Conservation (phyloP, 306 rosid species). For the Vigna angularis region DNA sequence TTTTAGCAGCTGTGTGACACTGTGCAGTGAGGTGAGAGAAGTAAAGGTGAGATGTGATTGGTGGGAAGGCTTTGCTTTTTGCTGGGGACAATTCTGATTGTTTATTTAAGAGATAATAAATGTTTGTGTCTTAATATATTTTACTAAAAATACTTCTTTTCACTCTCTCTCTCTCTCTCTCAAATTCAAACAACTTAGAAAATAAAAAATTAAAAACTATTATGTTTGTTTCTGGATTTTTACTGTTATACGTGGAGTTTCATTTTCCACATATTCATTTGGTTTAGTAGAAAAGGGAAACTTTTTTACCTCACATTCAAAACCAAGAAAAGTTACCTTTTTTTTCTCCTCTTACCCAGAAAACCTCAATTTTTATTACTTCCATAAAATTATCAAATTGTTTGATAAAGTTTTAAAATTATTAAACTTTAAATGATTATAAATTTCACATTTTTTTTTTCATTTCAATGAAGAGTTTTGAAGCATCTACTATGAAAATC, state of each 20-base stretch:
- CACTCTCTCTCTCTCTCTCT: neutral
- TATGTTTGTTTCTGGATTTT: neutral
- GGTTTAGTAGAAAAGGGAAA: constrained; percentile 17
- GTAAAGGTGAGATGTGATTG: constrained; percentile 66
- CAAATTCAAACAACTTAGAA: constrained; percentile 20
- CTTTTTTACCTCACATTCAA: constrained; percentile 16
- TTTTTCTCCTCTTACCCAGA: neutral
- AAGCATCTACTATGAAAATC: neutral
- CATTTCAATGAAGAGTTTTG: too few relatives aligned
- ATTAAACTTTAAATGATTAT: too few relatives aligned
- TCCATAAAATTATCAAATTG: neutral
- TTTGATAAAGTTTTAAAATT: too few relatives aligned
- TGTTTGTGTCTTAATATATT: constrained; percentile 26
- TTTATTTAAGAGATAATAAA: constrained; percentile 37
- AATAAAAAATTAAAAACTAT: neutral
- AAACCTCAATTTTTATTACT: neutral
- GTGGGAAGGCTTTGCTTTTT: constrained; percentile 45
- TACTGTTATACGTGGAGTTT: constrained; percentile 40
- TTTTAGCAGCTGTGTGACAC: neutral
- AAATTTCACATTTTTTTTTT: too few relatives aligned
- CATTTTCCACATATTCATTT: constrained; percentile 40
- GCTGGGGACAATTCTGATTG: constrained; percentile 43
- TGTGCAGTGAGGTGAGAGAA: constrained; percentile 17
- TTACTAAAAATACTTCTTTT: neutral
- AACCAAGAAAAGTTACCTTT: neutral